Evolutionary conservation across 192 early-diverging fungal genomes (phyloP), one percentile per base, ranked within the genome.

Genomic region (Coemansia sp.): DNA sequence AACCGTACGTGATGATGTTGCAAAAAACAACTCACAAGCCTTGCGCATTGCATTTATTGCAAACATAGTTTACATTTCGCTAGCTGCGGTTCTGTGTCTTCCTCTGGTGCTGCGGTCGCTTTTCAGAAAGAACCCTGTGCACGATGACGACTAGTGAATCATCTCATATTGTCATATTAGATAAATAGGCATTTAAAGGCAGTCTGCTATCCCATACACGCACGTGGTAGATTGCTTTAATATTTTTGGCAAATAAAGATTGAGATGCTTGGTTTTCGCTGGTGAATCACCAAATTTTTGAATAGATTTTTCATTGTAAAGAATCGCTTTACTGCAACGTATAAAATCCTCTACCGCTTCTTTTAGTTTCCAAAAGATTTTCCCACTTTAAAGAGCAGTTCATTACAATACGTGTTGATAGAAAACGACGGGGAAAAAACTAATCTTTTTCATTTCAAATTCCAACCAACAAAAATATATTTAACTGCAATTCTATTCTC

Each of bases 1-100:
- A 67, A 64, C 70, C 11, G 78, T 76, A 32, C 66, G 70, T 36
- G 59, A 67, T 52, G 78, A 42, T 16, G 74, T 81, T 16, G 49
- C 61, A 10, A 47, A 76, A 4, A 64, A 67, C 16, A 81, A 81
- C 26, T 73, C 63, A 13, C 45, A 76, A 41, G 73, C 62, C 3
- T 61, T 81, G 47, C 60, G 60, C 48, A 42, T 63, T 16, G 57
- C 61, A 7, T 81, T 73, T 52, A 63, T 72, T 49, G 39, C 39
- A 40, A 40, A 37, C 8, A 37, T 59, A 37, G 12, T 41, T 13
- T 59, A 41, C 16, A 41, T 40, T 40, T 16, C 39, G 8, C 32
- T 59, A 26, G 57, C 57, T 40, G 39, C 39, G 32, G 57, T 59
- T 8, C n/a, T 59, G 39, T 59, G 57, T 59, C 39, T 59, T 41